phyloP scores from a whole-genome alignment of 1,284 basidiomycete species.

The Farysia itapuensis region DNA sequence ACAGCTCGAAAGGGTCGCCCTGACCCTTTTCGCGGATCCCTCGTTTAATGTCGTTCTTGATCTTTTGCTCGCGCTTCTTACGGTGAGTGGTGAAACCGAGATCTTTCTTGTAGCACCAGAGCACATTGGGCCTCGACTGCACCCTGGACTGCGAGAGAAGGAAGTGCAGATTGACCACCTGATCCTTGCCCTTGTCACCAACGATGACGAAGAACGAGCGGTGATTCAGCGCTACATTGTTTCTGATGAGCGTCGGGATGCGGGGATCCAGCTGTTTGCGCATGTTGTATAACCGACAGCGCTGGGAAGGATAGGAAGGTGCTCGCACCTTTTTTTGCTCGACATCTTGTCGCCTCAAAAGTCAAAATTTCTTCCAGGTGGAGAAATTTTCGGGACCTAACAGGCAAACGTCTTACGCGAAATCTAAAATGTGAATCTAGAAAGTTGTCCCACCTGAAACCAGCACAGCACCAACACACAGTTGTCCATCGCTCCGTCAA shows the following conservation, averaged over 20 bases:
- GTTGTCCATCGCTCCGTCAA: no score
- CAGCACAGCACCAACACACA: no score
- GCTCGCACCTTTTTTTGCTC: no score
- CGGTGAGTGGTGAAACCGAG: conserved; percentile 71
- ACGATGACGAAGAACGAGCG: conserved; percentile 96
- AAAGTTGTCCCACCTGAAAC: background rate
- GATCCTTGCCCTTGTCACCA: conserved; percentile 90
- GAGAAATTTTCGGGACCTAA: no score
- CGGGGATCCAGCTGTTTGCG: conserved; percentile 70
- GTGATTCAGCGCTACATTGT: conserved; percentile 80
- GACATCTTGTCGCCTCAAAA: no score
- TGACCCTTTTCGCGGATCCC: conserved; percentile 92
- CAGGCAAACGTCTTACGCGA: no score
- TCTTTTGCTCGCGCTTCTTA: conserved; percentile 70
- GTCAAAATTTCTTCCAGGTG: no score
- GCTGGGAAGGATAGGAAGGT: no score
- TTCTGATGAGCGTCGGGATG: conserved; percentile 86
- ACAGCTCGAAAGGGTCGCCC: conserved; percentile 92
- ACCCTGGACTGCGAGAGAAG: conserved; percentile 62
- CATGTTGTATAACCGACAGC: no score
- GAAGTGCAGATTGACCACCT: conserved; percentile 96
- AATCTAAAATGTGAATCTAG: background rate
- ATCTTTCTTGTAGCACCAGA: conserved; percentile 58
- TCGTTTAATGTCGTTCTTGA: conserved; percentile 65
- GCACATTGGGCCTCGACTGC: conserved; percentile 49